Evolutionary conservation across 1,284 basidiomycete species (phyloP), one percentile per base, ranked within the genome.

Genomic region (Paramarasmius palmivorus): DNA sequence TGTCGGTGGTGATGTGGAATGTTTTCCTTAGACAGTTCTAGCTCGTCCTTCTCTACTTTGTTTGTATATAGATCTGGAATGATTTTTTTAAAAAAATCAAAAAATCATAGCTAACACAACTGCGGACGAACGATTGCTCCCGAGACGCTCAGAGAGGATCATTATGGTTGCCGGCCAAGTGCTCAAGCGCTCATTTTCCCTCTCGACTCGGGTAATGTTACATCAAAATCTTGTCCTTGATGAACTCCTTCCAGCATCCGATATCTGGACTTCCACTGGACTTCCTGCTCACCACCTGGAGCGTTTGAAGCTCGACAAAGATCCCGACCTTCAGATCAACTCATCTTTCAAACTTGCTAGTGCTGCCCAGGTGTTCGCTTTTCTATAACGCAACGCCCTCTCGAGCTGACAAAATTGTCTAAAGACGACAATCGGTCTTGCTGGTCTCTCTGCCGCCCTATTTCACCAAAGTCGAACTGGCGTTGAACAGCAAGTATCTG

Each of bases 371-470:
- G 81, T 73, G 61, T 50, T 62, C 54, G 10, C 4, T 39, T 40
- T 25, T n/a, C 17, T 54, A n/a, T 23, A 15, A 26, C 47, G 9
- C 25, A 2, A n/a, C 29, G 17, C 34, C 12, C 29, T 35, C n/a
- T 44, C 35, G 3, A 19, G 20, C 23, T n/a, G 23, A 17, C 22
- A 37, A 23, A 45, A 35, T 26, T 40, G n/a, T 26, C 19, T 29
- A 47, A 39, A 83, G 81, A 77, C 75, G 1, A 61, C 77, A 0
- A 78, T 84, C 15, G 83, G 80, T 0, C 69, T 84, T 1, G 70
- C 82, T 4, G 82, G 75, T 1, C 69, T 86, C 6, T 73, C 81
- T 26, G 78, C 82, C 2, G 77, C 79, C 3, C 68, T 80, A 51
- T 69, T 85, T 22, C 73, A 84, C 61, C 63, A 68, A 15, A 65